phyloP scores from a whole-genome alignment of 306 rosid genomes.

The Glycine soja region DNA sequence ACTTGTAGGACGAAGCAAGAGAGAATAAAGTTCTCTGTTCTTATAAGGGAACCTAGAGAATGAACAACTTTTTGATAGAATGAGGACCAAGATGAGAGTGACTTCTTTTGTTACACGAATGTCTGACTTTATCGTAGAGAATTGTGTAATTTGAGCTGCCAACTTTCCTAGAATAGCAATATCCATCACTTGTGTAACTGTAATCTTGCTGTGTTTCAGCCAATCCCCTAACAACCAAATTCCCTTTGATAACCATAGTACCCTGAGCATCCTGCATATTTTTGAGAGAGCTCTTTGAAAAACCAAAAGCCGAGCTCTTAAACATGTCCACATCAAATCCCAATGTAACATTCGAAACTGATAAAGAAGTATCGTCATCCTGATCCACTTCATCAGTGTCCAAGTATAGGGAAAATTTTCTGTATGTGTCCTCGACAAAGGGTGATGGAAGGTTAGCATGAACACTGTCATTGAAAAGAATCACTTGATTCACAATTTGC shows the following conservation, averaged over 20 bases:
- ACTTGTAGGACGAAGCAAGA: conserved; percentile 15
- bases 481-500: conserved; percentile 71
- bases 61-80: conserved; percentile 42
- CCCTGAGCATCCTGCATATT: conserved; percentile 81
- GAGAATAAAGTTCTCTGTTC: conserved; percentile 23
- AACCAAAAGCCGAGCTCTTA: conserved; percentile 42
- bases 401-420: conserved; percentile 59
- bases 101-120: conserved; percentile 52
- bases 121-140: conserved; percentile 63
- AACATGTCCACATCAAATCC: conserved; percentile 63
- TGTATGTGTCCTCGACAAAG: conserved; percentile 43
- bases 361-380: conserved; percentile 45
- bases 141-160: conserved; percentile 83
- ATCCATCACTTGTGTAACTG: conserved; percentile 49
- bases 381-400: conserved; percentile 49
- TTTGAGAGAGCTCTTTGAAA: conserved; percentile 59
- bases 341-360: conserved; percentile 60
- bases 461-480: conserved; percentile 59
- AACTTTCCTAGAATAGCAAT: conserved; percentile 74
- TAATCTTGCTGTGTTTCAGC: conserved; percentile 81
- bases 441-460: conserved; percentile 48
- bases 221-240: conserved; percentile 63
- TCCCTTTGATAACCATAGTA: conserved; percentile 57
- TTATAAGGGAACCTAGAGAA: conserved; percentile 45
- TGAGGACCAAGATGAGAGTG: conserved; percentile 38